phyloP scores from a whole-genome alignment of 805 yeast species.

The Spathaspora boniae region DNA sequence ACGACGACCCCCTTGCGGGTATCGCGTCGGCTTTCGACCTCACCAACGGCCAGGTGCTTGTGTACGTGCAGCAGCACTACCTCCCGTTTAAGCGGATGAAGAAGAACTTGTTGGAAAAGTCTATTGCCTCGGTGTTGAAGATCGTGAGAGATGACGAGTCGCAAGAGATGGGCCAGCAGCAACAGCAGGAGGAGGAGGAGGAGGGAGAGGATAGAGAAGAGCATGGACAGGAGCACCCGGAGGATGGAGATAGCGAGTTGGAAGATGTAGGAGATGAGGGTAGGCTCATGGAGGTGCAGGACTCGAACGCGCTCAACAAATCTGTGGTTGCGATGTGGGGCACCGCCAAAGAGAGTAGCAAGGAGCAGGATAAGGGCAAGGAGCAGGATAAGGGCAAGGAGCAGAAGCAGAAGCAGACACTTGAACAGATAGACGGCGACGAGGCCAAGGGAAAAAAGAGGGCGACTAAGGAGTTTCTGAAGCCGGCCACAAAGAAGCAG shows the following conservation, averaged over 20 bases:
- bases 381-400: slow-evolving; percentile 8
- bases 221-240: slow-evolving; percentile 23
- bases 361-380: slow-evolving; percentile 6
- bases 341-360: slow-evolving; percentile 3
- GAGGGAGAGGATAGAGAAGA: slow-evolving; percentile 16
- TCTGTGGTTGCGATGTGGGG: slow-evolving; percentile 74
- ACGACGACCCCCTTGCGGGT: slow-evolving; percentile 32
- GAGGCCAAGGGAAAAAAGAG: slow-evolving; percentile 35
- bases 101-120: slow-evolving; percentile 55
- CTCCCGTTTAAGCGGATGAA: slow-evolving; percentile 67
- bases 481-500: slow-evolving; percentile 23
- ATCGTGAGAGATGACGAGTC: slow-evolving; percentile 58
- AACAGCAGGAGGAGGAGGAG: too few relatives aligned
- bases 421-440: slow-evolving; percentile 4
- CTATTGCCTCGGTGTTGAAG: slow-evolving; percentile 58
- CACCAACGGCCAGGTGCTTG: slow-evolving; percentile 47
- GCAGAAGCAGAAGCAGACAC: slow-evolving; percentile 8
- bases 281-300: slow-evolving; percentile 62
- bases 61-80: slow-evolving; percentile 62
- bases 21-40: slow-evolving; percentile 65
- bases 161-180: slow-evolving; percentile 45
- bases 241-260: slow-evolving; percentile 34
- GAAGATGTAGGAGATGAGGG: slow-evolving; percentile 28
- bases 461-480: slow-evolving; percentile 46
- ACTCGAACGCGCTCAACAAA: slow-evolving; percentile 69